Base-by-base conservation (phyloP, 1,284 basidiomycete species). In the Ustilago xerochloae region DNA sequence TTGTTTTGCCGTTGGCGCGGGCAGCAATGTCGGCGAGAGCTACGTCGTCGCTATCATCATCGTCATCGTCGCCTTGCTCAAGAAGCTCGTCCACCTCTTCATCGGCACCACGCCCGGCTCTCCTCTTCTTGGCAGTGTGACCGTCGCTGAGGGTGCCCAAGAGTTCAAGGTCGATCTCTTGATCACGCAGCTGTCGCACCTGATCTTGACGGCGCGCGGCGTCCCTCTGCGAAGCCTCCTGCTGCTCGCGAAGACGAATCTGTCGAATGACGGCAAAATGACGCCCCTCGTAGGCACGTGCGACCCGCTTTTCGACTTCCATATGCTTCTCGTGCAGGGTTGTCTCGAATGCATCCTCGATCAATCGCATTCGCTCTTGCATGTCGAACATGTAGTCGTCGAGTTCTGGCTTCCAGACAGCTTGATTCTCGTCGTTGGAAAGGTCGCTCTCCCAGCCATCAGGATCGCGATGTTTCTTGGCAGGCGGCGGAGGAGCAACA, bases 381-480 rank as follows among this genome's bases (percentile, higher is more conserved):
- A 77, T 60, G 53, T 78, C 67, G 18, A 56, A 68, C 0, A 61
- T 36, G 61, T 82, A 84, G 30, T 68, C 68, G 24, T 81, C 65
- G 15, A 82, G 62, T 58, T 81, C 80, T 4, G 62, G 53, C 22
- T 60, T 41, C 80, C 80, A 84, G 2, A 77, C 45, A 1, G 77
- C 43, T 24, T 45, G 63, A 54, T 84, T 82, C 39, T 82, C 82
- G 13, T 81, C 74, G 18, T 79, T 72, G 12, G 75, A 76, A 20
- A 83, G 59, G 26, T 83, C 82, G 50, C 81, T 81, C 53, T 83
- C 79, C 77, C 80, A 81, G 22, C 73, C 73, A 47, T 75, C 73
- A 13, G 73, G 63, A 39, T 75, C 73, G 33, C 68, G 56, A 28
- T 60, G 59, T 50, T 67, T 65, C 64, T 68, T 75, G 30, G 68